phyloP scores from a whole-genome alignment of 768 basidiomycete genomes.

The Astraeus odoratus region DNA sequence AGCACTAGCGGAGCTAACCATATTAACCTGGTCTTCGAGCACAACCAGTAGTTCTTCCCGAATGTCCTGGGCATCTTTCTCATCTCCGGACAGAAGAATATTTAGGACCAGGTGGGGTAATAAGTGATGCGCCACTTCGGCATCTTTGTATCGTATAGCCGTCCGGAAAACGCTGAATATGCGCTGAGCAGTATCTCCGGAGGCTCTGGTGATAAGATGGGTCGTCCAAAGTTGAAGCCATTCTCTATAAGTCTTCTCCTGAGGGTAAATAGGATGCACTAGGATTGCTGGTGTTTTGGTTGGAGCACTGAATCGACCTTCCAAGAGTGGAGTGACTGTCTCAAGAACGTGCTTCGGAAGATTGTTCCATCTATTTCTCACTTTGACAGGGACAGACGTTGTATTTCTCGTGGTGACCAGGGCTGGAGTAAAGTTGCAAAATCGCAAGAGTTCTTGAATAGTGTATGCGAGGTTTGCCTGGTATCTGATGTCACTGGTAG shows the following conservation, averaged over 20 bases:
- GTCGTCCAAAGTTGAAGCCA: slow-evolving; percentile 92
- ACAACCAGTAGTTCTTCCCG: slow-evolving; percentile 73
- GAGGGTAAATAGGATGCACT: slow-evolving; percentile 73
- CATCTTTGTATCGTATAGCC: slow-evolving; percentile 81
- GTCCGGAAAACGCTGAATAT: slow-evolving; percentile 79
- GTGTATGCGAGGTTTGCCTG: slow-evolving; percentile 85
- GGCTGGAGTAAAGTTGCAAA: slow-evolving; percentile 81
- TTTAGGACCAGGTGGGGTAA: slow-evolving; percentile 90
- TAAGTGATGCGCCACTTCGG: slow-evolving; percentile 86
- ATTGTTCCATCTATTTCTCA: slow-evolving; percentile 69
- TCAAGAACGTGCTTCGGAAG: slow-evolving; percentile 82
- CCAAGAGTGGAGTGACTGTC: slow-evolving; percentile 79
- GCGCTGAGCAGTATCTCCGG: slow-evolving; percentile 47
- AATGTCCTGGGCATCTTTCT: slow-evolving; percentile 56
- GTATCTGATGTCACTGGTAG: slow-evolving; percentile 90
- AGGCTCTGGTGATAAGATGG: slow-evolving; percentile 65
- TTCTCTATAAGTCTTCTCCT: slow-evolving; percentile 80
- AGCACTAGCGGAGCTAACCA: slow-evolving; percentile 45
- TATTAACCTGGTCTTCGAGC: slow-evolving; percentile 78
- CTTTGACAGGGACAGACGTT: slow-evolving; percentile 51
- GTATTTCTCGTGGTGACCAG: slow-evolving; percentile 51
- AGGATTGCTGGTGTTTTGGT: slow-evolving; percentile 33
- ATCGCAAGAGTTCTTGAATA: slow-evolving; percentile 84
- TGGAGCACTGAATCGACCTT: slow-evolving; percentile 52
- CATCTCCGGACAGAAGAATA: slow-evolving; percentile 68